Percentiles rank a stretch among this genome's conserved stretches.
Conservation (phyloP, 129 eudicot genomes). For the Apium graveolens region DNA sequence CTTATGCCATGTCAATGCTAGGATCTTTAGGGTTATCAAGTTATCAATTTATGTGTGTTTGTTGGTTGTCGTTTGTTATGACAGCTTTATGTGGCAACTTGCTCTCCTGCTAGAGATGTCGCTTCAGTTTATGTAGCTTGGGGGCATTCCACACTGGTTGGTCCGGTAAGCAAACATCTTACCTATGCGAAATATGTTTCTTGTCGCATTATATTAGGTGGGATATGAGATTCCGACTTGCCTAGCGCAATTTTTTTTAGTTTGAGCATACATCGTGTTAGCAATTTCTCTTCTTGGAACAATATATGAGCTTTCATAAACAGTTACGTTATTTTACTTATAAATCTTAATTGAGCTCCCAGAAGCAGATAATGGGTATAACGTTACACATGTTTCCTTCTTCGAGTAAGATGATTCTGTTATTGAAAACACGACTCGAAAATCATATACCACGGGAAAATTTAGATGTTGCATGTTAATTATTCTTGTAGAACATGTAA, state of each 20-base stretch:
- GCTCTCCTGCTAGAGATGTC: constrained; percentile 91
- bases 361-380: not conserved
- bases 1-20: not conserved
- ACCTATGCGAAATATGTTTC: not conserved
- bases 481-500: not conserved
- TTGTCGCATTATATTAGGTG: not conserved
- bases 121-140: constrained; percentile 87
- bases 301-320: not conserved
- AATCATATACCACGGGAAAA: not conserved
- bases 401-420: not conserved
- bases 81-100: constrained; percentile 88
- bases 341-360: too few relatives aligned
- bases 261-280: not conserved
- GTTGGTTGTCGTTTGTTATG: constrained; percentile 8
- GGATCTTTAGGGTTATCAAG: not conserved
- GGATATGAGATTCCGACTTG: not conserved
- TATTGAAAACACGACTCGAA: not conserved
- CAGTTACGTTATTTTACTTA: too few relatives aligned
- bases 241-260: too few relatives aligned
- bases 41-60: not conserved
- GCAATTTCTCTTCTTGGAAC: not conserved
- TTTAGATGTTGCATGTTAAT: not conserved
- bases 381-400: not conserved
- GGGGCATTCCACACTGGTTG: constrained; percentile 95
- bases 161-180: constrained; percentile 62